Evolutionary conservation across 2,329 filamentous ascomycete genomes (phyloP).

Genomic region (Hortaea werneckii): DNA sequence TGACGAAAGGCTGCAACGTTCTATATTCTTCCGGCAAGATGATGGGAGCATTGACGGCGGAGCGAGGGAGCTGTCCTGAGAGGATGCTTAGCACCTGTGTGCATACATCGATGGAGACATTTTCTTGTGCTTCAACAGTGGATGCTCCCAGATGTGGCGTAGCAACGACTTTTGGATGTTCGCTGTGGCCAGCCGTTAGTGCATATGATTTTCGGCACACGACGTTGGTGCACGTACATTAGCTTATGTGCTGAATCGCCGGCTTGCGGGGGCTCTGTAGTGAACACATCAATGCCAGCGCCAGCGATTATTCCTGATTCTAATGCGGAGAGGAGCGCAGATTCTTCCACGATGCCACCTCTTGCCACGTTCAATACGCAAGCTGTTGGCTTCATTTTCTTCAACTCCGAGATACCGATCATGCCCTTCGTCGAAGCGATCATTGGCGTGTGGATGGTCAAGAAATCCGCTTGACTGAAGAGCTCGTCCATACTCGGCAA

Average conservation of each 20-base stretch:
- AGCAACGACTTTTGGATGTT: conserved; percentile 61
- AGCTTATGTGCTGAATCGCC: conserved; percentile 52
- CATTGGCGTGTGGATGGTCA: conserved; percentile 73
- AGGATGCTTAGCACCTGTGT: conserved; percentile 68
- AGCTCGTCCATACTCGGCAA: conserved; percentile 34
- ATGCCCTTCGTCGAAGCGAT: conserved; percentile 67
- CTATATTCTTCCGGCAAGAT: conserved; percentile 73
- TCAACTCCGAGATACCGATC: conserved; percentile 56
- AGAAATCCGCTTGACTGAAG: conserved; percentile 59
- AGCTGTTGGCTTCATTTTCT: conserved; percentile 62
- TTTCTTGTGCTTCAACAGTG: conserved; percentile 74
- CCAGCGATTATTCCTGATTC: conserved; percentile 63
- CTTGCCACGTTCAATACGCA: conserved; percentile 70
- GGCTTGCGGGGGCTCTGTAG: conserved; percentile 56
- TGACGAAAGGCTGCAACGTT: conserved; percentile 66
- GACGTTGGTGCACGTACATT: conserved; percentile 26
- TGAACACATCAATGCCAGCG: conserved; percentile 72
- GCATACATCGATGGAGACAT: conserved; percentile 59
- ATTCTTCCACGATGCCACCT: conserved; percentile 71
- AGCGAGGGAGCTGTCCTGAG: conserved; percentile 58
- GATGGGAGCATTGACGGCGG: conserved; percentile 68
- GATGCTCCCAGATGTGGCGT: conserved; percentile 74
- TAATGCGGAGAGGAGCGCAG: conserved; percentile 58
- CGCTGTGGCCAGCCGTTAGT: conserved; percentile 10
- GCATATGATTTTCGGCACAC: not conserved